Conservation (phyloP, 768 basidiomycete species). For the Serendipita vermifera region DNA sequence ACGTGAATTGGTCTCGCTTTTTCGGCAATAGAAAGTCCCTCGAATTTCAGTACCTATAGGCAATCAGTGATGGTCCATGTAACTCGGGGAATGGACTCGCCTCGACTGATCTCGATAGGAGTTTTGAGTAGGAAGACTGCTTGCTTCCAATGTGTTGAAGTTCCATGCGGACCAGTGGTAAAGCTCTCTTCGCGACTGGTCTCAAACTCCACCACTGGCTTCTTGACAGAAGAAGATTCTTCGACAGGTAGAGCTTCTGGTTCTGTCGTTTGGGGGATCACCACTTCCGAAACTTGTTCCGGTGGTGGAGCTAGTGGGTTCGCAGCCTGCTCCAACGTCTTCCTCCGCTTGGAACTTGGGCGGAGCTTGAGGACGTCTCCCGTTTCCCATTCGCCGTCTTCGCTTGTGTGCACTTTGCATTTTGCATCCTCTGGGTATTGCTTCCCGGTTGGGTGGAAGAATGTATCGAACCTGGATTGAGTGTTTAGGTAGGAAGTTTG, state of each 20-base stretch:
- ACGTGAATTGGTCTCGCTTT: slow-evolving; percentile 66
- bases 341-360: slow-evolving; percentile 37
- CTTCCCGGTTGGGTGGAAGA: slow-evolving; percentile 56
- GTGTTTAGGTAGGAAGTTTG: neutral
- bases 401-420: neutral
- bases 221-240: neutral
- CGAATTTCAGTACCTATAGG: slow-evolving; percentile 52
- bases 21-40: slow-evolving; percentile 74
- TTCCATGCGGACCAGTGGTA: slow-evolving; percentile 79
- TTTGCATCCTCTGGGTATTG: slow-evolving; percentile 39
- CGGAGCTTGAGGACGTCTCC: slow-evolving; percentile 38
- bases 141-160: slow-evolving; percentile 95
- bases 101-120: slow-evolving; percentile 63
- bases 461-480: slow-evolving; percentile 57
- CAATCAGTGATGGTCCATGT: slow-evolving; percentile 5
- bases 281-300: neutral
- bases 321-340: slow-evolving; percentile 28
- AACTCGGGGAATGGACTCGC: slow-evolving; percentile 27
- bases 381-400: slow-evolving; percentile 22
- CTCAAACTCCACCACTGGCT: neutral
- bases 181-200: slow-evolving; percentile 39
- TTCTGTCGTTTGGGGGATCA: neutral
- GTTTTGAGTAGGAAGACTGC: slow-evolving; percentile 76
- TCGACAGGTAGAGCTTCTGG: neutral
- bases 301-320: slow-evolving; percentile 1